Percentiles rank a stretch among this genome's conserved stretches.
phyloP scores from a whole-genome alignment of 345 rosid species.

The Kandelia obovata region DNA sequence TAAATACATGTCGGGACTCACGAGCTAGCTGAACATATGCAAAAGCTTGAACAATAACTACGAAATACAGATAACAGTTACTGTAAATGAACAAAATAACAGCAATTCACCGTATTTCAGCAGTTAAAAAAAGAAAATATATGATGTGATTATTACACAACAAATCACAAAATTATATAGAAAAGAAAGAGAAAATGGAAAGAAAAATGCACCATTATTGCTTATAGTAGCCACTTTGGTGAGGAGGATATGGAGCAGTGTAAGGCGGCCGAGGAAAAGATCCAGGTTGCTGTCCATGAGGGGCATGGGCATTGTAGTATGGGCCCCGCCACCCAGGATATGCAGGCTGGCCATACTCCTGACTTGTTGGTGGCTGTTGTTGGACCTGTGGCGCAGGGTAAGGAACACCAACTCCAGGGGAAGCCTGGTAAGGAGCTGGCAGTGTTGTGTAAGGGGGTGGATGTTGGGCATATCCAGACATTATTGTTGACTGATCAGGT shows the following conservation, averaged over 20 bases:
- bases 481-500: slow-evolving; percentile 55
- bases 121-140: background rate
- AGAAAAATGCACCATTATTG: slow-evolving; percentile 33
- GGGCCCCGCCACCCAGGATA: slow-evolving; percentile 93
- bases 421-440: slow-evolving; percentile 51
- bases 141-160: background rate
- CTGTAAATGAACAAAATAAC: no score
- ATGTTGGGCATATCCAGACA: slow-evolving; percentile 52
- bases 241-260: slow-evolving; percentile 55
- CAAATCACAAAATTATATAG: background rate
- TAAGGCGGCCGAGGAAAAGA: slow-evolving; percentile 82
- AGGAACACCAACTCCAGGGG: slow-evolving; percentile 39
- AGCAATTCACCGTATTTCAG: background rate
- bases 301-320: slow-evolving; percentile 58
- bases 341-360: slow-evolving; percentile 77
- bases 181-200: background rate
- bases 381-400: slow-evolving; percentile 56
- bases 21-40: no score
- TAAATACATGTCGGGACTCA: no score
- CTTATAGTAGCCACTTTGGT: slow-evolving; percentile 80
- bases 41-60: no score
- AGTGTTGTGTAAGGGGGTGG: slow-evolving; percentile 57
- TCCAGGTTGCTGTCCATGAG: slow-evolving; percentile 53
- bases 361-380: slow-evolving; percentile 62
- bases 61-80: no score